Evolutionary conservation across 2,329 filamentous ascomycete genomes (phyloP).

Genomic region (Meredithiella fracta): DNA sequence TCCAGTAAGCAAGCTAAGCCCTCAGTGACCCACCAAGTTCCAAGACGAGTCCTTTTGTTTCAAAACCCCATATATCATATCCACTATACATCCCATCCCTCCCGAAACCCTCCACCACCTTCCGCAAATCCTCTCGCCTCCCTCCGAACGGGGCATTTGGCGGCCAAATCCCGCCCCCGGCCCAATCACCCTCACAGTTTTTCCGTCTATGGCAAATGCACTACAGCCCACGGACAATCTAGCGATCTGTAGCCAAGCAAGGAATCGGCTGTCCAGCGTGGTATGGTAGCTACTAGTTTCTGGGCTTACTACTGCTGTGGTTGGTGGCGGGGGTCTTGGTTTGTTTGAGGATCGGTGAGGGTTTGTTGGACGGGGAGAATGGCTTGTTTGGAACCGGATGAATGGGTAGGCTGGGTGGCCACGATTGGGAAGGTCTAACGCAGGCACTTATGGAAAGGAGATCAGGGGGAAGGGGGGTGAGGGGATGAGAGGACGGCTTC

Average conservation of each 20-base stretch:
- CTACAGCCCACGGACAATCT: neutral
- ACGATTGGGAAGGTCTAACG: neutral
- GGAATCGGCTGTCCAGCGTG: too few species aligned
- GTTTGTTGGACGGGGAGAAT: neutral
- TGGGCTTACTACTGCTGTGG: too few species aligned
- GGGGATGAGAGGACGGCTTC: too few species aligned
- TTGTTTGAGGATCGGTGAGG: neutral
- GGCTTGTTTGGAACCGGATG: neutral
- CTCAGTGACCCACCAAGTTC: too few species aligned
- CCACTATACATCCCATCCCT: too few species aligned
- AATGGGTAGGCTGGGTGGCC: neutral
- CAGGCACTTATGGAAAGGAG: neutral
- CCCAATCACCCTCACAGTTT: neutral
- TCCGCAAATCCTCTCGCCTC: neutral
- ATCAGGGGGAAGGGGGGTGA: neutral
- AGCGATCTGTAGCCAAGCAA: neutral
- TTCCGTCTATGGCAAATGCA: neutral
- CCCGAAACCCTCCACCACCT: neutral
- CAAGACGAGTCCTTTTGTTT: too few species aligned
- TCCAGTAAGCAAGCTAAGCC: too few species aligned
- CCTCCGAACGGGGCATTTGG: neutral
- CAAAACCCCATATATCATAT: too few species aligned
- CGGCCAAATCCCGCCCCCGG: neutral
- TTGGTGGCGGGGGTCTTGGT: neutral
- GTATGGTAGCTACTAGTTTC: too few species aligned